Evolutionary conservation across 192 early-diverging fungal genomes (phyloP).

Genomic region (Thoreauomyces humboldtii): DNA sequence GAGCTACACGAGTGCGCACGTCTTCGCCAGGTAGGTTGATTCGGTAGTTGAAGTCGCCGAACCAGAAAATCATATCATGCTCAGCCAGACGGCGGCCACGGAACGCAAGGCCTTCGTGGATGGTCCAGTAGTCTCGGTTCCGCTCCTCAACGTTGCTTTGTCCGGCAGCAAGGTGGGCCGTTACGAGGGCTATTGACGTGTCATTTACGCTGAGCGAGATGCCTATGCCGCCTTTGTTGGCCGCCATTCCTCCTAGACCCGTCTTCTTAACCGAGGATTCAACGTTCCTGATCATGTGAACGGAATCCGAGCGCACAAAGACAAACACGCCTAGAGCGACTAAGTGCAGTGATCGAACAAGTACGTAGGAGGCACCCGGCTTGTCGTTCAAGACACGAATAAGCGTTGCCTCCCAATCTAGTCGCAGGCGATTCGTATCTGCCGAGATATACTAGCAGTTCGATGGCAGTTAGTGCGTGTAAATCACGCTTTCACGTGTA

Average conservation of each 20-base stretch:
- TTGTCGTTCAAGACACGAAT: slow-evolving; percentile 31
- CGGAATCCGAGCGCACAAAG: slow-evolving; percentile 71
- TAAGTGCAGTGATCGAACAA: slow-evolving; percentile 82
- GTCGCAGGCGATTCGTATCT: slow-evolving; percentile 42
- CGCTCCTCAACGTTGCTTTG: slow-evolving; percentile 72
- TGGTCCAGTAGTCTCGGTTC: slow-evolving; percentile 81
- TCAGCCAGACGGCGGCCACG: slow-evolving; percentile 66
- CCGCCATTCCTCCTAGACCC: slow-evolving; percentile 91
- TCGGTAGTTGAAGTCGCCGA: slow-evolving; percentile 95
- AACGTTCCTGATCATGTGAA: slow-evolving; percentile 73
- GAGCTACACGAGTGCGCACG: slow-evolving; percentile 27
- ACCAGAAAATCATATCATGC: slow-evolving; percentile 76
- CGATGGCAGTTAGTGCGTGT: too few species aligned
- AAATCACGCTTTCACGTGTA: neutral
- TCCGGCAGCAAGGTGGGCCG: slow-evolving; percentile 91
- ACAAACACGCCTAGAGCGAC: slow-evolving; percentile 88
- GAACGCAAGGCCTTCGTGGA: slow-evolving; percentile 73
- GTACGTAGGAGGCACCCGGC: slow-evolving; percentile 60
- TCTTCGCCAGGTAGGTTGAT: slow-evolving; percentile 69
- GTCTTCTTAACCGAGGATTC: slow-evolving; percentile 89
- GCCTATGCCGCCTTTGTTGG: slow-evolving; percentile 97
- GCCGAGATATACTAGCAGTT: slow-evolving; percentile 39
- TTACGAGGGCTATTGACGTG: slow-evolving; percentile 85
- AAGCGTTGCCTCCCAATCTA: slow-evolving; percentile 40
- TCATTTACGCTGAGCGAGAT: slow-evolving; percentile 84